Evolutionary conservation across 2,329 filamentous ascomycete genomes (phyloP).

Genomic region (Pseudohalonectria lignicola): DNA sequence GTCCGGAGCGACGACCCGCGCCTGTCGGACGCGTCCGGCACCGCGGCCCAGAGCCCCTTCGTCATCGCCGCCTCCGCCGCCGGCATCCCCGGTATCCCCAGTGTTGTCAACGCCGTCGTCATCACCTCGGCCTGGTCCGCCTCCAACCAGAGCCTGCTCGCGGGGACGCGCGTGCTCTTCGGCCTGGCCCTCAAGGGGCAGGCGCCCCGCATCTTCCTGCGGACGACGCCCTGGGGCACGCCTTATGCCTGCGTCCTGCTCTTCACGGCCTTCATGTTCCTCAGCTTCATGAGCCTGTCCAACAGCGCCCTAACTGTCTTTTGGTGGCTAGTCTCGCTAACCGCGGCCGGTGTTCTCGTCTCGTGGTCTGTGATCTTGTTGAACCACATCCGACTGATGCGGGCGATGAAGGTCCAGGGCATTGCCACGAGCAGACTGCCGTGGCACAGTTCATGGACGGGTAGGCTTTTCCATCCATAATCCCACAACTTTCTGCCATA

Average conservation of each 20-base stretch:
- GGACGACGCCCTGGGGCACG: constrained; percentile 36
- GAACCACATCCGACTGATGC: constrained; percentile 46
- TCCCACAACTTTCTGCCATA: background rate
- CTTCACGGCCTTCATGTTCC: constrained; percentile 40
- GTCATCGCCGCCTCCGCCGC: constrained; percentile 63
- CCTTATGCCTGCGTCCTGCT: constrained; percentile 48
- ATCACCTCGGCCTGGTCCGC: constrained; percentile 62
- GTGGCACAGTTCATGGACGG: constrained; percentile 53
- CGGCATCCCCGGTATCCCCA: constrained; percentile 55
- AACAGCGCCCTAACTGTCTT: constrained; percentile 51
- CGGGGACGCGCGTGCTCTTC: constrained; percentile 48
- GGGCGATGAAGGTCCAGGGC: constrained; percentile 42
- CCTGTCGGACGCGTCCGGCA: constrained; percentile 36
- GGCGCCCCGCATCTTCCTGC: constrained; percentile 43
- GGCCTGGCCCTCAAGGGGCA: constrained; percentile 48
- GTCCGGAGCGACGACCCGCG: constrained; percentile 50
- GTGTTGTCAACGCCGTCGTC: constrained; percentile 67
- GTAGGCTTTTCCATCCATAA: constrained; percentile 25
- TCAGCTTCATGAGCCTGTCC: constrained; percentile 47
- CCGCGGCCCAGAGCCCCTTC: constrained; percentile 47
- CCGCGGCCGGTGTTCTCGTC: constrained; percentile 43
- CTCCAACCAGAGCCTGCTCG: constrained; percentile 53
- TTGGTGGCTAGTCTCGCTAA: constrained; percentile 41
- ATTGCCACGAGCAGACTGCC: constrained; percentile 39
- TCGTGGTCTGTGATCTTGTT: constrained; percentile 51